Percentiles rank a stretch among this genome's conserved stretches.
phyloP scores from a whole-genome alignment of 352 stramenopile species.

The Pythium coloratum region DNA sequence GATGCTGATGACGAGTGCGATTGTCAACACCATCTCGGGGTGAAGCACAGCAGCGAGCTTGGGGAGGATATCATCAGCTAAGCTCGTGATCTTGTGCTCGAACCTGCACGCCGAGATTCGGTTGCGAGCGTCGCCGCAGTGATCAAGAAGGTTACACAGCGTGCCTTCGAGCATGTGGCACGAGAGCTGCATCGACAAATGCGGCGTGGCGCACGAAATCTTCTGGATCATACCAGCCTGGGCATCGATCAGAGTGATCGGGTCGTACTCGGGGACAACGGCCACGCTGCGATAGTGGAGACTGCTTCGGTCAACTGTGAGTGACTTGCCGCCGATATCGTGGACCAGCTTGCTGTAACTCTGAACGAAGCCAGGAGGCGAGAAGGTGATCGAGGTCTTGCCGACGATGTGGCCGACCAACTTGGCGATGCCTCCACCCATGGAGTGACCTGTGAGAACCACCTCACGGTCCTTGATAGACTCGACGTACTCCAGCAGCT shows the following conservation, averaged over 20 bases:
- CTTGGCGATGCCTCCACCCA: conserved; percentile 84
- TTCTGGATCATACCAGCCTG: conserved; percentile 89
- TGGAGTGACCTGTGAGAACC: conserved; percentile 86
- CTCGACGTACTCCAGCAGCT: conserved; percentile 81
- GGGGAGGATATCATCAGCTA: conserved; percentile 66
- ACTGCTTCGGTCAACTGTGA: conserved; percentile 69
- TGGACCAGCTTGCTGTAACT: conserved; percentile 90
- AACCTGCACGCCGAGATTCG: conserved; percentile 74
- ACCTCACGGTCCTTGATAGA: conserved; percentile 81
- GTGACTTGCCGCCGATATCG: conserved; percentile 67
- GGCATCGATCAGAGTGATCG: conserved; percentile 86
- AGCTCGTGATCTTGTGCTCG: conserved; percentile 71
- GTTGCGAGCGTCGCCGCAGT: conserved; percentile 60
- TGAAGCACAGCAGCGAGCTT: conserved; percentile 48
- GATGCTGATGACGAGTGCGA: conserved; percentile 54
- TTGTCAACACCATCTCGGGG: conserved; percentile 55
- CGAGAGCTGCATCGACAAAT: conserved; percentile 87
- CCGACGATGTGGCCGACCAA: conserved; percentile 80
- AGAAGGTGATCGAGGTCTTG: conserved; percentile 84
- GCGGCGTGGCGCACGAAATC: conserved; percentile 86
- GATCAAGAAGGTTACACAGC: conserved; percentile 80
- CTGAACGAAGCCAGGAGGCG: conserved; percentile 80
- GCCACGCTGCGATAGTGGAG: conserved; percentile 86
- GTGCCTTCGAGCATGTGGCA: conserved; percentile 92
- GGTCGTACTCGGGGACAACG: conserved; percentile 88